Base-by-base conservation (phyloP, 768 basidiomycete genomes). In the Amanita fuliginea region DNA sequence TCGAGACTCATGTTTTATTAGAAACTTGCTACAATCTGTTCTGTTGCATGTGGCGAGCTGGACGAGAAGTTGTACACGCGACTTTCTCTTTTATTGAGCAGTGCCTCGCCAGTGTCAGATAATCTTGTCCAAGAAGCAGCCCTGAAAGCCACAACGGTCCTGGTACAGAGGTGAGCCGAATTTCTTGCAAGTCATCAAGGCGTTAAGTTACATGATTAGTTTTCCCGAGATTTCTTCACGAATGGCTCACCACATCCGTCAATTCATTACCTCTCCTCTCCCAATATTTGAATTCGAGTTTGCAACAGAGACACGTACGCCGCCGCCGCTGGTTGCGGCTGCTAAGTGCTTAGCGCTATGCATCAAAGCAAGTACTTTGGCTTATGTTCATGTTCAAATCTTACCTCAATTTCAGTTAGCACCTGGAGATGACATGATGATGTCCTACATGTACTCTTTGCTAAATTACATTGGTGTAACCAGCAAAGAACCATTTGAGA, bases 391-490 rank as follows among this genome's bases (percentile, higher is more conserved):
- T 44, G 16, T 7, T 51, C 13, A 13, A 35, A 22, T 47, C 36
- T 55, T 42, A 48, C 21, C n/a, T 30, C 50, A 22, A 48, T 34
- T 35, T 53, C 43, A 92, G 89, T 70, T 90, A 34, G 81, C 87
- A 13, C 84, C 87, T 13, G 88, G 87, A 37, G 87, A 92, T 55
- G 92, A 93, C 60, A 75, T 92, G 33, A 76, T 88, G 60, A 83
- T 93, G 78, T 97, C 94, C 3, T 90, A 93, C 56, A 86, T 97
- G 81, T 97, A 98, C 63, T 96, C 95, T 4, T 76, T 98, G 10
- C 74, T 98, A 52, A 97, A 98, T 61, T 86, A 88, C 62, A 84
- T 97, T 52, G 81, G 88, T 1, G 81, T 86, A 3, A 82, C 89
- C 2, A 84, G 81, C 69, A 87, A 86, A 59, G 86, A 87, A 42